A percentile compares a stretch with the other conserved stretches of the same genome.
Evolutionary conservation across 2,329 filamentous ascomycete species (phyloP).

Genomic region (Truncatella angustata): DNA sequence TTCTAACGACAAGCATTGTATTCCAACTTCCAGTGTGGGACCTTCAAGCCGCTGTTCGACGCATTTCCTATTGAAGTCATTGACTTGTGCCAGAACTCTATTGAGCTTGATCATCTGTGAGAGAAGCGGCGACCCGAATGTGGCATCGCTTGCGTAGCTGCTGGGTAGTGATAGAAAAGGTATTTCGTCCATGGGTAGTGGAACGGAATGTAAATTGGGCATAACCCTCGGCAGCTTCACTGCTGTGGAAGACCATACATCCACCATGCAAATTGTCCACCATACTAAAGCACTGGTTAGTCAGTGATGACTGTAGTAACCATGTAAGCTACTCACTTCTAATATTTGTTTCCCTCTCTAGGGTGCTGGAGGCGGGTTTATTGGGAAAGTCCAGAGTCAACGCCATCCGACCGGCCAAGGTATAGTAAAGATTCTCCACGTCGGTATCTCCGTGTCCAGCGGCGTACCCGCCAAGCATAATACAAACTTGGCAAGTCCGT

Average conservation of each 20-base stretch:
- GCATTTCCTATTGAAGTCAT: slow-evolving; percentile 34
- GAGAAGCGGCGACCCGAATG: slow-evolving; percentile 22
- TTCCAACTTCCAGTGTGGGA: slow-evolving; percentile 14
- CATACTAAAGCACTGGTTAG: slow-evolving; percentile 23
- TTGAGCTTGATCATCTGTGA: slow-evolving; percentile 38
- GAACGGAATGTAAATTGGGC: slow-evolving; percentile 20
- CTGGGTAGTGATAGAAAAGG: slow-evolving; percentile 26
- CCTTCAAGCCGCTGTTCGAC: slow-evolving; percentile 24
- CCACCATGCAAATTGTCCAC: slow-evolving; percentile 40
- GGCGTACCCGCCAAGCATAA: slow-evolving; percentile 33
- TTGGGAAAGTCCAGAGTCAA: slow-evolving; percentile 34
- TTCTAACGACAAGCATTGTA: slow-evolving; percentile 28
- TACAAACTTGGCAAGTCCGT: slow-evolving; percentile 35
- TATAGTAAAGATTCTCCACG: slow-evolving; percentile 37
- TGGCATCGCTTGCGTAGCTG: background rate
- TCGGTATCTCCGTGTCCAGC: slow-evolving; percentile 32
- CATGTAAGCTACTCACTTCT: slow-evolving; percentile 19
- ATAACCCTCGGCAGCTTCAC: slow-evolving; percentile 32
- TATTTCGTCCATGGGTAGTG: slow-evolving; percentile 35
- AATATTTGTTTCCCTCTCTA: slow-evolving; percentile 35
- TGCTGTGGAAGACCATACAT: slow-evolving; percentile 36
- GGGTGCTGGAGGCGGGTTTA: slow-evolving; percentile 19
- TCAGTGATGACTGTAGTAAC: background rate
- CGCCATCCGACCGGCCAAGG: slow-evolving; percentile 34
- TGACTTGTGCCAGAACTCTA: slow-evolving; percentile 37